phyloP scores from a whole-genome alignment of 1,139 yeast genomes.

The Diutina catenulata region DNA sequence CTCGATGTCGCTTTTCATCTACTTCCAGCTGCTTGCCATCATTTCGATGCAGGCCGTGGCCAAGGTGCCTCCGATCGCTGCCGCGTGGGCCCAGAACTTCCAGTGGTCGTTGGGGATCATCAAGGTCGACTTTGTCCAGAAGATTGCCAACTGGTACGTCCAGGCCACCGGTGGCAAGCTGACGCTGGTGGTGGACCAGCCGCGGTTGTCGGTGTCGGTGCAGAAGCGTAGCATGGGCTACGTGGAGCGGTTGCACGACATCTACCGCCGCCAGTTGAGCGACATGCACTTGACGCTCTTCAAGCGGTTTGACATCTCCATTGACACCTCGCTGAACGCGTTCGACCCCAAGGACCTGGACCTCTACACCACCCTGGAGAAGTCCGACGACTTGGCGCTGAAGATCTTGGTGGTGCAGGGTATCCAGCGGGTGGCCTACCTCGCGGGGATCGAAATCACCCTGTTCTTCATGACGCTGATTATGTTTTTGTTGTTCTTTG shows the following conservation, averaged over 20 bases:
- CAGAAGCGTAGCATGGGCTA: constrained; percentile 35
- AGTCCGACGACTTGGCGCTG: constrained; percentile 35
- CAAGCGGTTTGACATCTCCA: constrained; percentile 21
- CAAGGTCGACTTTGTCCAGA: constrained; percentile 68
- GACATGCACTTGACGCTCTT: constrained; percentile 10
- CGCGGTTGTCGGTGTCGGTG: constrained; percentile 62
- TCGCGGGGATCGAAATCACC: constrained; percentile 78
- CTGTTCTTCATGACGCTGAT: constrained; percentile 79
- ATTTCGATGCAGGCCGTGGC: constrained; percentile 95
- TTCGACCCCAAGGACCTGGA: constrained; percentile 18
- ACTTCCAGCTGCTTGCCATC: constrained; percentile 88
- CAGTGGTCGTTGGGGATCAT: constrained; percentile 95
- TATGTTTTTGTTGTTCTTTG: constrained; percentile 69
- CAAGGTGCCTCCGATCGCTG: constrained; percentile 89
- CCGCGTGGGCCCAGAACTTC: constrained; percentile 97
- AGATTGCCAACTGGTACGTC: constrained; percentile 85
- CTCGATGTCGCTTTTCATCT: constrained; percentile 82
- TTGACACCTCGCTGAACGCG: constrained; percentile 21
- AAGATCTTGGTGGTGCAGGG: constrained; percentile 80
- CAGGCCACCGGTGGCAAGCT: constrained; percentile 93
- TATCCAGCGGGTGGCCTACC: constrained; percentile 79
- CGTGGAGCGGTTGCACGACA: constrained; percentile 6
- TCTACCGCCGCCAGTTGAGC: background rate
- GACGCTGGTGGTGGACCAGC: constrained; percentile 52
- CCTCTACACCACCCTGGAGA: constrained; percentile 66